These are phyloP conservation scores for Xylaria cubensis DNA, from an alignment of 495 filamentous ascomycete species.

Conservation along the genomic window DNA sequence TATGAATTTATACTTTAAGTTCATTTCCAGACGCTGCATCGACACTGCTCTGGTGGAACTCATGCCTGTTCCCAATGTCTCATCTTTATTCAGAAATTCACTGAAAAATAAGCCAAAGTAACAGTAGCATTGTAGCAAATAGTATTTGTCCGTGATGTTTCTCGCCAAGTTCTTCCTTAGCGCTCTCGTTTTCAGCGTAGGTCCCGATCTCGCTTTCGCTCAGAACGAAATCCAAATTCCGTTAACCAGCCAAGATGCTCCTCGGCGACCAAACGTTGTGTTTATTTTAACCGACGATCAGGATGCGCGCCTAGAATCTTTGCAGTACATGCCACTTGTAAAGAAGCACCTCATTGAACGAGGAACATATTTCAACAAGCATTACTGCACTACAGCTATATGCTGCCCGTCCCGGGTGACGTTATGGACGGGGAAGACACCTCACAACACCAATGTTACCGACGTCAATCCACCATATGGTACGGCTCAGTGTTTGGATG, in stretches of 20 bases:
- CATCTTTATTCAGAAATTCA: neutral
- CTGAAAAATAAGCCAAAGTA: neutral
- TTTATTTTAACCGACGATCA: conserved; percentile 69
- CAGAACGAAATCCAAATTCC: conserved; percentile 18
- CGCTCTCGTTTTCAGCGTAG: neutral
- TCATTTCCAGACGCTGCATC: neutral
- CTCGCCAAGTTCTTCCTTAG: neutral
- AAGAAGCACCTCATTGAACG: conserved; percentile 54
- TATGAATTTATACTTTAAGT: neutral
- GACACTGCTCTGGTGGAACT: neutral
- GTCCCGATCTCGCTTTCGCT: conserved; percentile 6
- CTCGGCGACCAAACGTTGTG: conserved; percentile 43
- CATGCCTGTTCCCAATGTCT: neutral
- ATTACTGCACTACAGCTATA: conserved; percentile 64
- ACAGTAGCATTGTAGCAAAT: neutral
- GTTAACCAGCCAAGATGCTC: neutral
- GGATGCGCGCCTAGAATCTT: conserved; percentile 60
- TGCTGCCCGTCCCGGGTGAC: conserved; percentile 69
- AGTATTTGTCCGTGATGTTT: conserved; percentile 3
- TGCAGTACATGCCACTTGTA: conserved; percentile 61
- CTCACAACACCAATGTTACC: conserved; percentile 76
- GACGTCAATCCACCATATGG: conserved; percentile 67
- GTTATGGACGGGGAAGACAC: conserved; percentile 67
- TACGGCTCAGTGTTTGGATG: conserved; percentile 28
- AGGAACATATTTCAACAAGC: conserved; percentile 59